Evolutionary conservation across 1,139 yeast genomes (phyloP), one percentile per base, ranked within the genome.

Genomic region (Blastobotrys serpentis): DNA sequence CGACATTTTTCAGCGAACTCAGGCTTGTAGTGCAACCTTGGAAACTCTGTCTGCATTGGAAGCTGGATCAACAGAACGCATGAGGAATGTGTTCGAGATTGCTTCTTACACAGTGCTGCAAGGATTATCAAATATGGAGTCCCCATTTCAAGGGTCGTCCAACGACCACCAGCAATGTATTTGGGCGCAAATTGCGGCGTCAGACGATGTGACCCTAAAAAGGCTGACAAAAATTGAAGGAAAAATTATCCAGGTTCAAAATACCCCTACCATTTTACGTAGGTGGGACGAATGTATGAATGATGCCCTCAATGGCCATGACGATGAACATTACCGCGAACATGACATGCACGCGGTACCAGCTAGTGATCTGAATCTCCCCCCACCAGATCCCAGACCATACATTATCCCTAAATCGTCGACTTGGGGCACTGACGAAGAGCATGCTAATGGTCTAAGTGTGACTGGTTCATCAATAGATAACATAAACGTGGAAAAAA

Each of bases 81-180:
- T 44, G 2, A 17, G 47, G 13, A 44, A 44, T 18, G 47, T 44
- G 32, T 44, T 44, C 21, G 47, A 44, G 26, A 44, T 44, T 39
- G 44, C 47, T 3, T 44, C 47, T 7, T 44, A 43, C 10, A 39
- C 38, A 21, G 21, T 44, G 16, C 44, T 44, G 13, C 47, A 44
- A 18, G 39, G 25, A 16, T 25, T 44, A 19, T 34, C 43, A 11
- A 25, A 21, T 14, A 39, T 7, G 11, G n/a, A 22, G 5, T 17
- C 44, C 14, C 11, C 25, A 11, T n/a, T 44, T 2, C 47, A 34
- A 33, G 25, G 23, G n/a, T 11, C 32, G 32, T 29, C 32, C 4
- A 4, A 11, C 4, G 11, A 3, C 7, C 18, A n/a, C 2, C 22
- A 30, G 23, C 33, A 19, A 7, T 44, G 47, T n/a, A 39, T 44